Evolutionary conservation across 768 basidiomycete species (phyloP).

Genomic region (Kwoniella sp.): DNA sequence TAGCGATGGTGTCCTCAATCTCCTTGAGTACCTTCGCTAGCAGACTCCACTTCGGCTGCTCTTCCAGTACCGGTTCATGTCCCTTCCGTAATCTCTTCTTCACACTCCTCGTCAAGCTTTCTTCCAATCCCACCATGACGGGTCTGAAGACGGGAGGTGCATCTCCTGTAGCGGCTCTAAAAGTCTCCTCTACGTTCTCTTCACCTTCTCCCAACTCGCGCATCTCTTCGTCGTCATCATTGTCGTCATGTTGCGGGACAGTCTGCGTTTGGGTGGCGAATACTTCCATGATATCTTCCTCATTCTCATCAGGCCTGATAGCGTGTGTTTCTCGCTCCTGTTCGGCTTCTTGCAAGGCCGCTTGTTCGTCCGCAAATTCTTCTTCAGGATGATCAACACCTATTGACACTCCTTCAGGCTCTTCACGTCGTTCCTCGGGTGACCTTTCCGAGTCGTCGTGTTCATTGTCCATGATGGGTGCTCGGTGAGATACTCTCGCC

Average conservation of each 20-base stretch:
- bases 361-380: conserved; percentile 66
- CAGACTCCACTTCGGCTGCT: conserved; percentile 89
- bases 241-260: conserved; percentile 19
- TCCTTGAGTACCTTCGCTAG: conserved; percentile 84
- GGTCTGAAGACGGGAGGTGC: conserved; percentile 47
- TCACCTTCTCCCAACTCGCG: conserved; percentile 29
- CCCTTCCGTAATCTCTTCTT: conserved; percentile 71
- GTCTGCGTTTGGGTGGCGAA: conserved; percentile 47
- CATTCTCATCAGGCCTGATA: conserved; percentile 26
- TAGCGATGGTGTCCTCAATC: conserved; percentile 71
- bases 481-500: conserved; percentile 39
- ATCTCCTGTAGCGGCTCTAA: conserved; percentile 13
- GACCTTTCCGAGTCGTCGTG: conserved; percentile 21
- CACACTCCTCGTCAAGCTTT: conserved; percentile 35
- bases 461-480: conserved; percentile 45
- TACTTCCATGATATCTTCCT: conserved; percentile 44
- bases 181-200: conserved; percentile 21
- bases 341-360: conserved; percentile 45
- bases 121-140: conserved; percentile 30
- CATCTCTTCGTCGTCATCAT: conserved; percentile 36
- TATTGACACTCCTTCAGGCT: conserved; percentile 5
- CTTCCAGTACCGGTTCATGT: conserved; percentile 85
- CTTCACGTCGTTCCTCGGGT: conserved; percentile 6
- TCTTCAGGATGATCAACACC: conserved; percentile 20
- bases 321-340: conserved; percentile 5